phyloP scores from a whole-genome alignment of 768 basidiomycete genomes.

The Boletus reticuloceps region DNA sequence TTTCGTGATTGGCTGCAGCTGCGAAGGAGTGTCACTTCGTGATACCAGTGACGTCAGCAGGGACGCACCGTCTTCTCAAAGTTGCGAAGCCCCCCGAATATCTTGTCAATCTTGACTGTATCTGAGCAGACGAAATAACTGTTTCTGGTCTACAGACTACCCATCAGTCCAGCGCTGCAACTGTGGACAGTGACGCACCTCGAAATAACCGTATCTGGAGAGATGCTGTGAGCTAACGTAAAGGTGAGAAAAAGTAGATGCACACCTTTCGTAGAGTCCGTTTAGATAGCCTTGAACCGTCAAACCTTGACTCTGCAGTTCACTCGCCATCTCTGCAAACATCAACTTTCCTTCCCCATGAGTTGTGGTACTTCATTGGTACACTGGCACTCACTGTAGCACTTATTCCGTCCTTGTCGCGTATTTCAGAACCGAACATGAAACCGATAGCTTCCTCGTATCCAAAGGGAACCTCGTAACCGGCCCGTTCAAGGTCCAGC shows the following conservation, averaged over 20 bases:
- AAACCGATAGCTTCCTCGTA: constrained; percentile 94
- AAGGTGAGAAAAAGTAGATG: not conserved
- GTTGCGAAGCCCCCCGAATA: constrained; percentile 66
- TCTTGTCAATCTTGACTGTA: constrained; percentile 57
- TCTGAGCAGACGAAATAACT: constrained; percentile 80
- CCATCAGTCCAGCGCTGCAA: not conserved
- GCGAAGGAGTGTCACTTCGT: constrained; percentile 1
- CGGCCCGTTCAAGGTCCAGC: constrained; percentile 57
- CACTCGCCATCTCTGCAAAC: constrained; percentile 66
- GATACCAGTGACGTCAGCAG: not conserved
- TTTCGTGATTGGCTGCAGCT: constrained; percentile 21
- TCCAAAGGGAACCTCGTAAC: constrained; percentile 74
- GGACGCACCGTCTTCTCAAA: constrained; percentile 41
- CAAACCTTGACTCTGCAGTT: constrained; percentile 48
- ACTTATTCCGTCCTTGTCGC: constrained; percentile 87
- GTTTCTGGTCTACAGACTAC: constrained; percentile 62
- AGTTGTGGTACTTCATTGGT: not conserved
- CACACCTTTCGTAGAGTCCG: constrained; percentile 59
- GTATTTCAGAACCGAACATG: constrained; percentile 77
- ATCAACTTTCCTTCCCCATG: constrained; percentile 41
- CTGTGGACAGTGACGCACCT: constrained; percentile 39
- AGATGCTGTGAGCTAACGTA: not conserved
- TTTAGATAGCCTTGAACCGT: constrained; percentile 57
- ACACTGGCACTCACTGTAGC: constrained; percentile 54
- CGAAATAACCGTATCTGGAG: constrained; percentile 72